Conservation (phyloP, 1,284 basidiomycete species). For the Moniliophthora roreri region DNA sequence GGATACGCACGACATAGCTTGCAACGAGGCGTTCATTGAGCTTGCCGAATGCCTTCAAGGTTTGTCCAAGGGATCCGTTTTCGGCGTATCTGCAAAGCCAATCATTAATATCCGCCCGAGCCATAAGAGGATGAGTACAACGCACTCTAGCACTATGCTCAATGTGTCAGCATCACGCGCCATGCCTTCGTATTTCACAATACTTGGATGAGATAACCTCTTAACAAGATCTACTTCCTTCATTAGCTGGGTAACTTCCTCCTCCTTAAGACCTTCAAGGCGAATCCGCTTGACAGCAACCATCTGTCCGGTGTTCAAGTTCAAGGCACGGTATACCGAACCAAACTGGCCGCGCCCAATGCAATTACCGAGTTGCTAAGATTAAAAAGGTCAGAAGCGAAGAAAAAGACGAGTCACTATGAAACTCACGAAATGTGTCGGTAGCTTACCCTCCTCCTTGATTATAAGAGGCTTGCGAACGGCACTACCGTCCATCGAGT, state of each 20-base stretch:
- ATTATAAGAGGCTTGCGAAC: slow-evolving; percentile 78
- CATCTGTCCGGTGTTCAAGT: slow-evolving; percentile 90
- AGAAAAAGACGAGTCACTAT: slow-evolving; percentile 3
- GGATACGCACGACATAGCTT: slow-evolving; percentile 89
- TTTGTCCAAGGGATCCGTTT: slow-evolving; percentile 90
- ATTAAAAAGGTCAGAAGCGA: slow-evolving; percentile 15
- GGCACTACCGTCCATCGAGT: slow-evolving; percentile 62
- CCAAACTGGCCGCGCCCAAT: slow-evolving; percentile 97
- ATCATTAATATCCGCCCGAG: slow-evolving; percentile 29
- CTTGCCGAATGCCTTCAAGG: slow-evolving; percentile 87
- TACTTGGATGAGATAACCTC: slow-evolving; percentile 86
- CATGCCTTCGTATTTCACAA: slow-evolving; percentile 97
- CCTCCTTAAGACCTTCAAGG: slow-evolving; percentile 83
- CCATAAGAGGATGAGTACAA: slow-evolving; percentile 21
- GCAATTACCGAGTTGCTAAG: slow-evolving; percentile 91
- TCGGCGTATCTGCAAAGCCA: slow-evolving; percentile 74
- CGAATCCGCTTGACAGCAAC: slow-evolving; percentile 93
- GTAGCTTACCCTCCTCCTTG: slow-evolving; percentile 76
- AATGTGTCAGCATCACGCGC: slow-evolving; percentile 84
- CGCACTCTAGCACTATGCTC: slow-evolving; percentile 91
- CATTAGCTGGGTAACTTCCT: slow-evolving; percentile 86
- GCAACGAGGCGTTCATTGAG: slow-evolving; percentile 89
- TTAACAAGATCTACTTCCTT: slow-evolving; percentile 90
- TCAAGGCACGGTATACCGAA: slow-evolving; percentile 90
- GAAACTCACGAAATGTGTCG: slow-evolving; percentile 79